Conservation (phyloP, 306 rosid species). For the Fagus crenata region DNA sequence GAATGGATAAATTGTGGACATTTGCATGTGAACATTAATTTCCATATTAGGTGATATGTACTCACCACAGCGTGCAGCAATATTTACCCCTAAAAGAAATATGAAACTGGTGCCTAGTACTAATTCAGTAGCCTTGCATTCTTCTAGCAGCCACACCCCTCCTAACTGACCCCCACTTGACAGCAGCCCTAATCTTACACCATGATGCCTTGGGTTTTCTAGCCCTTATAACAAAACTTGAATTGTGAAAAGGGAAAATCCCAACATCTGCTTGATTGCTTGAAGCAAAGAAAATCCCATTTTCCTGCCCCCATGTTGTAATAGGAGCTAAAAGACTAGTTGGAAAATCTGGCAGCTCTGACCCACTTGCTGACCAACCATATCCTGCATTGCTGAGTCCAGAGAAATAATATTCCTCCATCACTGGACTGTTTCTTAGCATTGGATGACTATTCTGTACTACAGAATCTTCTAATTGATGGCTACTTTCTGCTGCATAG, state of each 20-base stretch:
- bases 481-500: slow-evolving; percentile 24
- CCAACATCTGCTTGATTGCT: slow-evolving; percentile 30
- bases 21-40: too few relatives aligned
- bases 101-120: neutral
- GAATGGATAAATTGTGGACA: too few relatives aligned
- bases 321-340: slow-evolving; percentile 21
- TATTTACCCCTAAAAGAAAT: too few relatives aligned
- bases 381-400: slow-evolving; percentile 24
- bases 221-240: slow-evolving; percentile 17
- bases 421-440: slow-evolving; percentile 15
- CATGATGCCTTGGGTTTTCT: slow-evolving; percentile 51
- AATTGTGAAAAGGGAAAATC: slow-evolving; percentile 2
- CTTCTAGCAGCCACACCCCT: slow-evolving; percentile 41
- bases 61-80: too few relatives aligned
- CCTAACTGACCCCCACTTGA: slow-evolving; percentile 44
- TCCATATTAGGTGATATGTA: too few relatives aligned
- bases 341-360: slow-evolving; percentile 14
- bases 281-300: slow-evolving; percentile 8
- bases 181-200: slow-evolving; percentile 41
- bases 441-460: slow-evolving; percentile 19
- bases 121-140: slow-evolving; percentile 26
- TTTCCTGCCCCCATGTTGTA: slow-evolving; percentile 32
- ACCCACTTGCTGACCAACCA: slow-evolving; percentile 20
- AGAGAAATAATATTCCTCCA: slow-evolving; percentile 28
- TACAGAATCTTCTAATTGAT: slow-evolving; percentile 15